Percentiles rank a stretch among this genome's conserved stretches.
Evolutionary conservation across 2,329 filamentous ascomycete species (phyloP).

Genomic region (Cryphonectria parasitica): DNA sequence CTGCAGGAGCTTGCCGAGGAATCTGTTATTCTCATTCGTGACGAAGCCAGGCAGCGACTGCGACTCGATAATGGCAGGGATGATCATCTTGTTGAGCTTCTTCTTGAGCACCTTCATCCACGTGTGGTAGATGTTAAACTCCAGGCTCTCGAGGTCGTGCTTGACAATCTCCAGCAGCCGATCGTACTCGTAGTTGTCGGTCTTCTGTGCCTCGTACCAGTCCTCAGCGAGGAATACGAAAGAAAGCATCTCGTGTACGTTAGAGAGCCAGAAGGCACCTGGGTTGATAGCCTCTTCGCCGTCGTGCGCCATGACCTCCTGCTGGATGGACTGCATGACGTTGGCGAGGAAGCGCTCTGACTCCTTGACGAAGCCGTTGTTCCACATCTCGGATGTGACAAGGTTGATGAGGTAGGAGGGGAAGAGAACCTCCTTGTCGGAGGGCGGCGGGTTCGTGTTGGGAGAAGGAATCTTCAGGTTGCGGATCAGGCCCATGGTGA

Average conservation of each 20-base stretch:
- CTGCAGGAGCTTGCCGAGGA: conserved; percentile 94
- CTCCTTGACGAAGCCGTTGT: conserved; percentile 99
- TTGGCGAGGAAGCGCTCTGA: conserved; percentile 98
- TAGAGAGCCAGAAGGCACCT: conserved; percentile 97
- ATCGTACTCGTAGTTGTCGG: conserved; percentile 99
- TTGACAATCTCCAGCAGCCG: conserved; percentile 97
- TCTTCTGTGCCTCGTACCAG: conserved; percentile 99
- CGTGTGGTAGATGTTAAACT: conserved; percentile 99
- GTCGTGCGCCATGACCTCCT: conserved; percentile 99
- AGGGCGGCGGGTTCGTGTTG: conserved; percentile 83
- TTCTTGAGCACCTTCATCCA: conserved; percentile 99
- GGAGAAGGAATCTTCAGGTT: conserved; percentile 96
- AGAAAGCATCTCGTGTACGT: conserved; percentile 99
- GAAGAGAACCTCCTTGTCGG: conserved; percentile 98
- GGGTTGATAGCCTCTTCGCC: conserved; percentile 97
- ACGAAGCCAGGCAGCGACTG: conserved; percentile 98
- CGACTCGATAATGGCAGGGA: conserved; percentile 97
- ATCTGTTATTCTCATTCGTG: conserved; percentile 97
- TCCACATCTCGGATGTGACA: conserved; percentile 99
- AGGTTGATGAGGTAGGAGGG: conserved; percentile 98
- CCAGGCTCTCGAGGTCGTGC: conserved; percentile 95
- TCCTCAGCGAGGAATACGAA: conserved; percentile 99
- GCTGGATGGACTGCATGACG: conserved; percentile 99
- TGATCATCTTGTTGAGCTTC: conserved; percentile 99
- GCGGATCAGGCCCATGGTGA: conserved; percentile 92